phyloP scores from a whole-genome alignment of 1,139 yeast species.

The Zhuliangozyma blackwelliae region DNA sequence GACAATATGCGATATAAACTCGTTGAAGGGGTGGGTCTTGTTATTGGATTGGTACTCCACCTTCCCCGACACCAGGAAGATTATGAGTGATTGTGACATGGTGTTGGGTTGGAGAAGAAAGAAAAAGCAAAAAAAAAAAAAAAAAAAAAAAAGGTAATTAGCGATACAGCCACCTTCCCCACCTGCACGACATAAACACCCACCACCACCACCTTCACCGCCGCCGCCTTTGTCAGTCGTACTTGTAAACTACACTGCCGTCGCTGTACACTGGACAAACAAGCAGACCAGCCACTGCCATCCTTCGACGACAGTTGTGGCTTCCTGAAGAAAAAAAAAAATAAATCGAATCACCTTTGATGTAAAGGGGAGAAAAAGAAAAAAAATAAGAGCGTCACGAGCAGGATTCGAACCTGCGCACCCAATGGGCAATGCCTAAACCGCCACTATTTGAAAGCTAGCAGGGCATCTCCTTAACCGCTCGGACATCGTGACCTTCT shows the following conservation, averaged over 20 bases:
- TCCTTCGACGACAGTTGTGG: too few species aligned
- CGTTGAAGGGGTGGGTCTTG: conserved; percentile 40
- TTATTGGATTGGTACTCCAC: conserved; percentile 35
- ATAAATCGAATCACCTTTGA: too few species aligned
- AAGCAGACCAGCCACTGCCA: too few species aligned
- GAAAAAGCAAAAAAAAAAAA: background rate
- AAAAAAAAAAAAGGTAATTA: background rate
- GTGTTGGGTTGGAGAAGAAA: background rate
- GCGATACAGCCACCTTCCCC: too few species aligned
- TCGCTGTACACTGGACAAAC: too few species aligned
- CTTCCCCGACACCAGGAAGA: conserved; percentile 36
- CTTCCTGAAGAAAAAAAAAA: background rate
- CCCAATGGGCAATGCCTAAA: conserved; percentile 75
- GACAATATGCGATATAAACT: conserved; percentile 33
- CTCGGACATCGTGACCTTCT: conserved; percentile 62
- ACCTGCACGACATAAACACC: too few species aligned
- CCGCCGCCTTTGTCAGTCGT: too few species aligned
- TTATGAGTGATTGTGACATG: conserved; percentile 33
- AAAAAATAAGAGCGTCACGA: conserved; percentile 60
- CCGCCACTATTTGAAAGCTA: conserved; percentile 31
- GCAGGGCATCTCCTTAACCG: conserved; percentile 89
- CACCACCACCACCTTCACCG: too few species aligned
- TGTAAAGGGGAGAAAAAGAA: conserved; percentile 1
- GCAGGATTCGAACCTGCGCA: conserved; percentile 90
- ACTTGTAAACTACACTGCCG: too few species aligned